These are phyloP conservation scores for Psilocybe cubensis DNA, from an alignment of 768 basidiomycete species.

Conservation along the genomic window DNA sequence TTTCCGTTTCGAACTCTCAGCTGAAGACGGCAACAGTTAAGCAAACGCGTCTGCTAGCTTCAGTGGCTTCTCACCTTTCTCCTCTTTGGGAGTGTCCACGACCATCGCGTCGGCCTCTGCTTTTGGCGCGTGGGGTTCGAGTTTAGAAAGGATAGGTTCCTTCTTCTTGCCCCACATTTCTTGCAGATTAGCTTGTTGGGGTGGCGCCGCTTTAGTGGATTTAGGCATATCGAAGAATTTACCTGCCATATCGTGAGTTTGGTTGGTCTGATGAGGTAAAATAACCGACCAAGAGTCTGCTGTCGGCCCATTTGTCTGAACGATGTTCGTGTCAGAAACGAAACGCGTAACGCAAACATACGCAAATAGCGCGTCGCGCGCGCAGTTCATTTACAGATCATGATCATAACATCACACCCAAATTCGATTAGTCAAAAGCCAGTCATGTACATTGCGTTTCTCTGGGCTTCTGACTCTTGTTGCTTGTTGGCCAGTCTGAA, in stretches of 20 bases:
- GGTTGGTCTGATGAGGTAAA: neutral
- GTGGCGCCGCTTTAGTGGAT: conserved; percentile 62
- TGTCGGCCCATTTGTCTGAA: conserved; percentile 63
- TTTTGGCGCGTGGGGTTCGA: conserved; percentile 22
- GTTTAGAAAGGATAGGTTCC: conserved; percentile 18
- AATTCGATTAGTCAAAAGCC: too few species aligned
- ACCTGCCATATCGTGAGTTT: conserved; percentile 39
- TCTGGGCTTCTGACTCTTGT: too few species aligned
- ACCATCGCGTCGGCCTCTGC: conserved; percentile 31
- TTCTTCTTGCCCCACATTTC: conserved; percentile 72
- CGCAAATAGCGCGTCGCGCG: conserved; percentile 45
- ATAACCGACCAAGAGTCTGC: conserved; percentile 65
- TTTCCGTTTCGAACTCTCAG: conserved; percentile 48
- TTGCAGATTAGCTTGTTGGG: conserved; percentile 78
- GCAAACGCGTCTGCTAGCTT: neutral
- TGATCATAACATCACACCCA: neutral
- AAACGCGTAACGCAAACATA: conserved; percentile 49
- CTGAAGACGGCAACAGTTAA: conserved; percentile 19
- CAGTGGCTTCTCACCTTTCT: conserved; percentile 21
- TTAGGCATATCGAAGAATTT: conserved; percentile 81
- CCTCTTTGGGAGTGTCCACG: conserved; percentile 27
- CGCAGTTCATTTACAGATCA: conserved; percentile 1
- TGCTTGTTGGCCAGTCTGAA: too few species aligned
- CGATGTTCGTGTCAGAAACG: conserved; percentile 30
- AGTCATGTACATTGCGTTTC: too few species aligned